Conservation (phyloP, 495 filamentous ascomycete genomes). For the Halenospora varia region DNA sequence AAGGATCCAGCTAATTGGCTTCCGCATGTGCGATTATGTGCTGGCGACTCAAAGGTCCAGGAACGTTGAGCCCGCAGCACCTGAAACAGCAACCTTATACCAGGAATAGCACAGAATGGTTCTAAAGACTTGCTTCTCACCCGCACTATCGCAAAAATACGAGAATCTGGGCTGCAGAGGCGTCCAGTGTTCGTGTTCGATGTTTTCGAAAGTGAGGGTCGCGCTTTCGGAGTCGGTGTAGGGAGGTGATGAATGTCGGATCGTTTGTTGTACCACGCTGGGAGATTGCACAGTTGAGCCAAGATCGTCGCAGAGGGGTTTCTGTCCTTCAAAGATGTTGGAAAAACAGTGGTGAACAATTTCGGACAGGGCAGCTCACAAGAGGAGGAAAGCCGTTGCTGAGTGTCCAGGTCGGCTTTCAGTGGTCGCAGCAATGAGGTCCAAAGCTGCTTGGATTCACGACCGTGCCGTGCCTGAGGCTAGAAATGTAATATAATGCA, state of each 20-base stretch:
- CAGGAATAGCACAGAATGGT: constrained; percentile 14
- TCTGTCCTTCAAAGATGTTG: not conserved
- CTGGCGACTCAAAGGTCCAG: constrained; percentile 24
- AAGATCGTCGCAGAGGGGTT: not conserved
- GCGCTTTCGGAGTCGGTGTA: constrained; percentile 20
- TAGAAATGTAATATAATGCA: no score
- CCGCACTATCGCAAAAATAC: constrained; percentile 15
- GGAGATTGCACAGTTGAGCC: constrained; percentile 2
- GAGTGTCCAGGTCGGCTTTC: no score
- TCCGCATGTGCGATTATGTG: constrained; percentile 24
- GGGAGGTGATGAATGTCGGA: not conserved
- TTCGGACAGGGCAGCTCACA: not conserved
- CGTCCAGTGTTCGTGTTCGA: constrained; percentile 4
- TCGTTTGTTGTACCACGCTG: constrained; percentile 1
- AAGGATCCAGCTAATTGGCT: constrained; percentile 18
- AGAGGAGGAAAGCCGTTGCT: not conserved
- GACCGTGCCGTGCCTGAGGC: not conserved
- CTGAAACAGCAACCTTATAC: constrained; percentile 23
- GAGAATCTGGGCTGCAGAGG: constrained; percentile 7
- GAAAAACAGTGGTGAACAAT: not conserved
- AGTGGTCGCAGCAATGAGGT: not conserved
- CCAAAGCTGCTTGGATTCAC: not conserved
- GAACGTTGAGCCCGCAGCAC: constrained; percentile 22
- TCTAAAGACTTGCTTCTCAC: constrained; percentile 4
- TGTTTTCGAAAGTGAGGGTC: constrained; percentile 1